phyloP scores from a whole-genome alignment of 73 alveolate genomes.

The Symbiodinium pilosum region DNA sequence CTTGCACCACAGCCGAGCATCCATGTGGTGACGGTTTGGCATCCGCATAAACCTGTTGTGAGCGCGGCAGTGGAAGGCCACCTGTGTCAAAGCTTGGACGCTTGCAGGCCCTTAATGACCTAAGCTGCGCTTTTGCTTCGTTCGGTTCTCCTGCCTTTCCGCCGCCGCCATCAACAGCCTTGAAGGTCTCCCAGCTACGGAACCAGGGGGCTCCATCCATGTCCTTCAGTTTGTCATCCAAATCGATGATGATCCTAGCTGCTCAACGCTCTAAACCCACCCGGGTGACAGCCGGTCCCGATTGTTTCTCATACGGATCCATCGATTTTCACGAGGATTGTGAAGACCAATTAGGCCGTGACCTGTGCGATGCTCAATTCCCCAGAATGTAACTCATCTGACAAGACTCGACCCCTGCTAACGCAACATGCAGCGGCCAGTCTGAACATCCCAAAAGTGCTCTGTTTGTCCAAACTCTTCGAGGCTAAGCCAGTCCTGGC shows the following conservation, averaged over 20 bases:
- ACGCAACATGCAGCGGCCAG: too few relatives aligned
- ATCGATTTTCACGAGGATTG: background rate
- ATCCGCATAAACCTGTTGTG: slow-evolving; percentile 1
- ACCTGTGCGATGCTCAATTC: background rate
- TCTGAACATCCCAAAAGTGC: too few relatives aligned
- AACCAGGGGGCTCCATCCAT: background rate
- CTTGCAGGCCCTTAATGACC: too few relatives aligned
- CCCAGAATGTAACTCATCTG: too few relatives aligned
- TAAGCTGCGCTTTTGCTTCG: too few relatives aligned
- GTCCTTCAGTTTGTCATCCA: too few relatives aligned
- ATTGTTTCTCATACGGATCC: background rate
- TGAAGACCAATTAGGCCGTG: background rate
- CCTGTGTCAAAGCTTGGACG: background rate
- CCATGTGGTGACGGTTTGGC: background rate
- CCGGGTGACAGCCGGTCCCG: background rate
- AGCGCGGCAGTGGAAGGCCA: background rate
- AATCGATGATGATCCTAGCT: too few relatives aligned
- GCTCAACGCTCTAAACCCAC: too few relatives aligned
- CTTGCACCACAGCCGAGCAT: background rate
- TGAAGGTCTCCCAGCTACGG: background rate
- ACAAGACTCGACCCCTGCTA: too few relatives aligned
- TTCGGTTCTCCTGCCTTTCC: background rate
- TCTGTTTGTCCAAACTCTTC: too few relatives aligned
- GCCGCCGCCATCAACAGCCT: background rate
- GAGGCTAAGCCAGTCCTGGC: too few relatives aligned